Evolutionary conservation across 1,284 basidiomycete genomes (phyloP).

Genomic region (Irpex lacteus): DNA sequence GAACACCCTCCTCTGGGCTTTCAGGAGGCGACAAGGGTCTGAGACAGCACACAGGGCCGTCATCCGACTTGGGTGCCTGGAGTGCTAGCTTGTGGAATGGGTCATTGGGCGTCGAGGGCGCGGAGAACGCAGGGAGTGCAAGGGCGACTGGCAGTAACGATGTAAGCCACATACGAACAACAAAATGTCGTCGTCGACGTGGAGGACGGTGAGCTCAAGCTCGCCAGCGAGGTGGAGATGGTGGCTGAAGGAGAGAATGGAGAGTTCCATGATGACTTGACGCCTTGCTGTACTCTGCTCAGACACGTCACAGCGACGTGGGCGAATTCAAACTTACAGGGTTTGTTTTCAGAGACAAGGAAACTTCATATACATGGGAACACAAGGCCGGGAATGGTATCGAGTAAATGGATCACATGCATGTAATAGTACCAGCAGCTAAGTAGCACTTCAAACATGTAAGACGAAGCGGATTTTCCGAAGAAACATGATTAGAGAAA

Average conservation of each 20-base stretch:
- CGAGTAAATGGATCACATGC: slow-evolving; percentile 11
- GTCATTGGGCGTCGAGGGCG: slow-evolving; percentile 50
- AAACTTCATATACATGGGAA: neutral
- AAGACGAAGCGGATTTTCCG: slow-evolving; percentile 11
- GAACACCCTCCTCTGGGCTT: slow-evolving; percentile 53
- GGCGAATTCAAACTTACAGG: neutral
- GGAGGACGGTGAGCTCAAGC: slow-evolving; percentile 1
- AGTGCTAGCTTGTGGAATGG: slow-evolving; percentile 55
- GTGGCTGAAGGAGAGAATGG: neutral
- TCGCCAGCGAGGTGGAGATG: slow-evolving; percentile 2
- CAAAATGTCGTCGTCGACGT: slow-evolving; percentile 1
- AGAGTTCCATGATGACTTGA: neutral
- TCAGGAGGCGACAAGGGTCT: slow-evolving; percentile 49
- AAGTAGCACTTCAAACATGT: slow-evolving; percentile 1
- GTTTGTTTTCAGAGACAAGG: neutral
- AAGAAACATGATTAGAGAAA: slow-evolving; percentile 11
- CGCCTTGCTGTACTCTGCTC: neutral
- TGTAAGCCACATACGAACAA: neutral
- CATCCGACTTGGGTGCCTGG: slow-evolving; percentile 43
- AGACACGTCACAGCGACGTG: slow-evolving; percentile 12
- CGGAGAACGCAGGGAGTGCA: slow-evolving; percentile 35
- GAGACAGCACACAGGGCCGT: slow-evolving; percentile 65
- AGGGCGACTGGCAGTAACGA: slow-evolving; percentile 41
- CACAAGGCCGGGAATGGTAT: slow-evolving; percentile 8
- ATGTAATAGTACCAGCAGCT: slow-evolving; percentile 8